Base-by-base conservation (phyloP, 805 yeast genomes). In the Suhomyces faveliae region DNA sequence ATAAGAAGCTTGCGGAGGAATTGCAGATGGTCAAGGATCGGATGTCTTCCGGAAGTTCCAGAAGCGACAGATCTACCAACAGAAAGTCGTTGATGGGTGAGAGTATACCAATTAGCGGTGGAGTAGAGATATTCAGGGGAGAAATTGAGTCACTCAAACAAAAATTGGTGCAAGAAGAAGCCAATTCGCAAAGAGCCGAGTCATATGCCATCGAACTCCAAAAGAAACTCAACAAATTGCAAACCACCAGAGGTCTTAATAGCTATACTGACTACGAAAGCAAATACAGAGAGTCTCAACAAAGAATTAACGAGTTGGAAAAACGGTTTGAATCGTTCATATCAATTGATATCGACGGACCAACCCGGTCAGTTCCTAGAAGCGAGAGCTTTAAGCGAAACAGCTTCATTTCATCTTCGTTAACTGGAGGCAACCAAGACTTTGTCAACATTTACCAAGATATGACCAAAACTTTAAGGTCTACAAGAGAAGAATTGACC, bases 1-100 rank as follows among this genome's bases (percentile, higher is more conserved):
- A 70, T 45, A 71, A 56, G 62, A 77, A 65, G 49, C 61, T 84
- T 39, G 67, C 72, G 20, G 81, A 85, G 40, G 89, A 85, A 50
- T 58, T 84, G 44, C 74, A 76, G 25, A 67, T 85, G 55, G 63
- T 87, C 11, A 85, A 84, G 53, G 78, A 84, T 1, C 74, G 87
- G 55, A 61, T 83, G n/a, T 84, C 85, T 2, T 74, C 84, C n/a
- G 84, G 81, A 78, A 57, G 78, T 67, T 43, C 58, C 73, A 51
- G 71, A 66, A 64, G 65, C 35, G 57, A 59, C 45, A 58, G 45
- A 50, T 55, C 13, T 59, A 59, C 44, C 50, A 54, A 57, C 51
- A 52, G 72, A 47, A 56, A 71, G 27, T 68, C 74, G 1, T 68
- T 38, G 6, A 52, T 65, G 11, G 74, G 73, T 3, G 74, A 70